Percentiles rank a stretch among this genome's conserved stretches.
Evolutionary conservation across 345 rosid species (phyloP).

Genomic region (Acer negundo): DNA sequence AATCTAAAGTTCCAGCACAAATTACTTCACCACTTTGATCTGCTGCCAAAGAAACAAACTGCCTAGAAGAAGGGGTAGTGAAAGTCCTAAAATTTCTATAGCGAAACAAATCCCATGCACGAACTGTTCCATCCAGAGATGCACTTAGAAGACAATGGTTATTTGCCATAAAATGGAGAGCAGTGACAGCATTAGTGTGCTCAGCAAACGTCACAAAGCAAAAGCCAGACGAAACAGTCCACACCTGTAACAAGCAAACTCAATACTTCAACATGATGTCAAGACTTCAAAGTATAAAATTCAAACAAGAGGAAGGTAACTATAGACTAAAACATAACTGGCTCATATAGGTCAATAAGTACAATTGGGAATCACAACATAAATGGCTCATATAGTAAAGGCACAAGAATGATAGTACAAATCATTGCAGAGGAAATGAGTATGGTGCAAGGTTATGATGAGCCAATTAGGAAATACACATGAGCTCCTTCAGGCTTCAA

Average conservation of each 20-base stretch:
- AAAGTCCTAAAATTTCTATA: slow-evolving; percentile 94
- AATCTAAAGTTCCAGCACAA: slow-evolving; percentile 95
- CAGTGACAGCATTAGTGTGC: slow-evolving; percentile 92
- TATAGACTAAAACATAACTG: slow-evolving; percentile 8
- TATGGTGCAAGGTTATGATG: neutral
- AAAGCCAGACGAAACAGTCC: slow-evolving; percentile 93
- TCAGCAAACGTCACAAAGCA: slow-evolving; percentile 95
- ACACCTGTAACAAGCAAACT: slow-evolving; percentile 58
- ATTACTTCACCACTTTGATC: slow-evolving; percentile 95
- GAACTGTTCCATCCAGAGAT: slow-evolving; percentile 96
- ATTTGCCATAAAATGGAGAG: slow-evolving; percentile 95
- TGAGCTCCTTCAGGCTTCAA: neutral
- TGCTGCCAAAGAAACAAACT: slow-evolving; percentile 92
- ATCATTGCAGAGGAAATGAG: neutral
- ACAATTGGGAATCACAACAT: neutral
- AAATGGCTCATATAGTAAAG: neutral
- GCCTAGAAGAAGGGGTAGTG: slow-evolving; percentile 89
- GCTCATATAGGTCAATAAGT: neutral
- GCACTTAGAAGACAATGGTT: slow-evolving; percentile 87
- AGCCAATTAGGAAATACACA: neutral
- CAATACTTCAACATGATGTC: slow-evolving; percentile 14
- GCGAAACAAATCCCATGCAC: slow-evolving; percentile 97
- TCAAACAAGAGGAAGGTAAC: neutral
- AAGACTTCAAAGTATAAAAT: neutral
- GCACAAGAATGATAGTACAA: neutral